A percentile compares a stretch with the other conserved stretches of the same genome.
Evolutionary conservation across 164 flowering plant genomes (phyloP).

Genomic region (Annona cherimola): DNA sequence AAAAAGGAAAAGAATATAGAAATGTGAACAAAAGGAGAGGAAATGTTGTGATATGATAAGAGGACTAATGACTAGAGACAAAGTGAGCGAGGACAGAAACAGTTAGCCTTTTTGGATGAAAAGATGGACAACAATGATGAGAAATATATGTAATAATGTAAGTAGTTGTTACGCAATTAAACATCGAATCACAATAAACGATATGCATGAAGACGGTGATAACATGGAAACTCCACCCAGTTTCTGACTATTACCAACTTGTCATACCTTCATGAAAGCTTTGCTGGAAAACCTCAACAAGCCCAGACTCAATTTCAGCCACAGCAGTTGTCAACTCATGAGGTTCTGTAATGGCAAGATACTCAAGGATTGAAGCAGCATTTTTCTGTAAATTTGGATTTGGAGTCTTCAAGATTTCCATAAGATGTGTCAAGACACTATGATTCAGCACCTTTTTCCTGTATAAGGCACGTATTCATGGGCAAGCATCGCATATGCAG

Average conservation of each 20-base stretch:
- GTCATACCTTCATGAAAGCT: constrained; percentile 38
- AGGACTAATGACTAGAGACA: no score
- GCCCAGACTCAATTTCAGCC: constrained; percentile 46
- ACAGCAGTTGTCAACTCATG: constrained; percentile 34
- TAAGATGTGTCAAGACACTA: constrained; percentile 38
- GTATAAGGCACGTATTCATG: neutral
- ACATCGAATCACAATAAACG: no score
- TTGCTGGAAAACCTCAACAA: constrained; percentile 48
- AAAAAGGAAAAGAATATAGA: no score
- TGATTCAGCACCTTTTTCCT: constrained; percentile 46
- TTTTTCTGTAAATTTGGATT: constrained; percentile 54
- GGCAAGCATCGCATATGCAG: neutral
- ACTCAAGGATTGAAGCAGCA: constrained; percentile 73
- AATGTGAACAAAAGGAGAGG: no score
- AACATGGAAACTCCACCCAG: no score
- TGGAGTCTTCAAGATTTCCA: constrained; percentile 52
- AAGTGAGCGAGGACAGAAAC: no score
- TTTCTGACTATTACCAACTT: neutral
- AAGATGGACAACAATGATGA: no score
- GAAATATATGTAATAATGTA: no score
- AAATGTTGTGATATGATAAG: no score
- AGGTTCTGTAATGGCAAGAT: constrained; percentile 33
- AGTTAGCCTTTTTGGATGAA: no score
- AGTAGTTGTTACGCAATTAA: no score
- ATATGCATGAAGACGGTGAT: no score